These are phyloP conservation scores for Plasmodium relictum DNA, from an alignment of 169 alveolate species.

Conservation along the genomic window DNA sequence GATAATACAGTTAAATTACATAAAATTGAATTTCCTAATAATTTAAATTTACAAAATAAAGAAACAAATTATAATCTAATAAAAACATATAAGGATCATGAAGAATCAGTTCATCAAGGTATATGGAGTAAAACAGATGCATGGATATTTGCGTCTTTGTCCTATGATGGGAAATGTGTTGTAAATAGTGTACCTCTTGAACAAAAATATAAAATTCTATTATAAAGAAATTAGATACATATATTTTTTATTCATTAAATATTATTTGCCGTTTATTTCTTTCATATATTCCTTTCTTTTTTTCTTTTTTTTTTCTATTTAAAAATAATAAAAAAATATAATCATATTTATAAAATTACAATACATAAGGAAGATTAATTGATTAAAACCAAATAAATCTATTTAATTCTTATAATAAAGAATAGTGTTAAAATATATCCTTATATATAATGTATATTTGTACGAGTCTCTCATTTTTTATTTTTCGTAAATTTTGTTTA, in stretches of 20 bases:
- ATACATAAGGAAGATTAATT: too few relatives aligned
- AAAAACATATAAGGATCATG: slow-evolving; percentile 81
- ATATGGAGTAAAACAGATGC: slow-evolving; percentile 92
- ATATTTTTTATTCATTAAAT: too few relatives aligned
- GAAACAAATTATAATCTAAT: slow-evolving; percentile 68
- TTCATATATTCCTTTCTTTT: background rate
- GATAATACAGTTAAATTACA: slow-evolving; percentile 86
- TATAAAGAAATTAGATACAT: slow-evolving; percentile 48
- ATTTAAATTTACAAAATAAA: slow-evolving; percentile 76
- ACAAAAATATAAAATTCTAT: slow-evolving; percentile 88
- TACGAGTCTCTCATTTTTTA: too few relatives aligned
- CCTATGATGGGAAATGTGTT: slow-evolving; percentile 88
- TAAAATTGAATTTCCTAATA: slow-evolving; percentile 70
- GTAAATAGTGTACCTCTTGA: slow-evolving; percentile 89
- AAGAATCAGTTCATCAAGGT: slow-evolving; percentile 88
- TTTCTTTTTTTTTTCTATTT: background rate
- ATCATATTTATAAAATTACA: too few relatives aligned
- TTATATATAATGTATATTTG: too few relatives aligned
- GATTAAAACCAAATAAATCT: too few relatives aligned
- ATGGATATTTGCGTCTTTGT: slow-evolving; percentile 91
- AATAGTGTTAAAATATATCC: too few relatives aligned
- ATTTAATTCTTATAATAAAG: too few relatives aligned
- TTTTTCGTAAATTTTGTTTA: too few relatives aligned
- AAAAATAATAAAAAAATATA: too few relatives aligned
- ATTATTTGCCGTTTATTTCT: too few relatives aligned